Conservation (phyloP, 129 eudicot genomes). For the Mikania micrantha region DNA sequence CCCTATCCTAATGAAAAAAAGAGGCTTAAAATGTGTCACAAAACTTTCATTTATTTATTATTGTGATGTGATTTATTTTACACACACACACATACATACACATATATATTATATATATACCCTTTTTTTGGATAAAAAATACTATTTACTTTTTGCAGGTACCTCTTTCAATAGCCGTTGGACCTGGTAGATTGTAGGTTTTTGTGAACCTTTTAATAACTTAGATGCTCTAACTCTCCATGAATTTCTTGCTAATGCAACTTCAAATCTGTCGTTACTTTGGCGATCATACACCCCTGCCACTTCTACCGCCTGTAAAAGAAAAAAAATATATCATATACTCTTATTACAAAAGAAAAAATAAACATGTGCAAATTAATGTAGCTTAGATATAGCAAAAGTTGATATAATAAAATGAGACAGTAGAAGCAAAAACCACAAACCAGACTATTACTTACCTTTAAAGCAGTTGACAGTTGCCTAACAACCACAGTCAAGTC, state of each 20-base stretch:
- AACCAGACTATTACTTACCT: slow-evolving; percentile 38
- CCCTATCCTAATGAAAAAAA: no score
- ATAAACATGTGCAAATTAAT: not conserved
- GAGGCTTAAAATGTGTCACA: no score
- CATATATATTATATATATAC: no score
- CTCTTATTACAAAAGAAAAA: not conserved
- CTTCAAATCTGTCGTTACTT: slow-evolving; percentile 49
- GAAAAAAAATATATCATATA: not conserved
- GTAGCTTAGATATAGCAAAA: slow-evolving; percentile 3
- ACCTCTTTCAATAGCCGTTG: slow-evolving; percentile 85
- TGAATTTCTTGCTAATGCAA: slow-evolving; percentile 74
- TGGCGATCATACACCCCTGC: slow-evolving; percentile 49
- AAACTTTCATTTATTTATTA: no score
- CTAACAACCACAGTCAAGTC: slow-evolving; percentile 39
- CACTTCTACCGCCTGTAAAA: slow-evolving; percentile 58
- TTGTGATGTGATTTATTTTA: no score
- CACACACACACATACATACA: no score
- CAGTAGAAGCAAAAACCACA: not conserved
- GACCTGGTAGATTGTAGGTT: slow-evolving; percentile 70
- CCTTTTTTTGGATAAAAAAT: not conserved
- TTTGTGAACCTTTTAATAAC: slow-evolving; percentile 46
- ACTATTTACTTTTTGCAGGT: not conserved
- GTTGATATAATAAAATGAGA: not conserved
- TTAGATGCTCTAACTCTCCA: slow-evolving; percentile 75
- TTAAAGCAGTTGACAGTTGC: slow-evolving; percentile 59